Base-by-base conservation (phyloP, 2,329 filamentous ascomycete genomes). In the Penicillium sp. region DNA sequence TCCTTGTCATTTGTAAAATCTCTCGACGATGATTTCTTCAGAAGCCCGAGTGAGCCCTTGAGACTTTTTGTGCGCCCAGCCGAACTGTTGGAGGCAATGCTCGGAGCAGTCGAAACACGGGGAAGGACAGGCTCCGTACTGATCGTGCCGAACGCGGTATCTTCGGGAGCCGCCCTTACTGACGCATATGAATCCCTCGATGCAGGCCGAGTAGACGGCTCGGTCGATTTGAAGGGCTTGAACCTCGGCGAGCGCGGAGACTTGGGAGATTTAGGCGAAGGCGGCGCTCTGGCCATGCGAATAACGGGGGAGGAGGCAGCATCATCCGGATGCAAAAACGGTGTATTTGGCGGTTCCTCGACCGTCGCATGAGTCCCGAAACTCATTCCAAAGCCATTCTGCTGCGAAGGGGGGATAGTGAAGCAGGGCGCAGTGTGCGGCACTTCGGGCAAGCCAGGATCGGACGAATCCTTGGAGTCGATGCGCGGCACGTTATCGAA, bases 261-360 rank as follows among this genome's bases (percentile, higher is more conserved):
- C n/a, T 87, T 90, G 46, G 89, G 73, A 16, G 85, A 74, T 24
- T 88, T 91, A 63, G 85, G 83, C 48, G 88, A 89, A 45, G 88
- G 90, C 0, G 89, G 89, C 7, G 86, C 87, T 69, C 92, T 92
- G 28, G 90, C 83, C 28, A 92, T 95, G 57, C 87, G 86, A 62
- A 95, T 82, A 48, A 92, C 82, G 16, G 91, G 90, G 11, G 90
- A 74, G 54, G 79, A 75, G 28, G 81, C 81, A 38, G 80, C 80
- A 72, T 84, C 79, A 67, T 83, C 79, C 31, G 78, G 74, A 57
- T 78, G 76, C 48, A 79, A 57, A 58, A 76, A 74, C 44, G 76
- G 72, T 31, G 79, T 76, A 44, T 81, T 76, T 40, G 75, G 65
- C 11, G 79, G 64, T 16, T 82, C 77, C 46, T 78, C 77, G 4